phyloP scores from a whole-genome alignment of 345 rosid species.

The Brassica rapa region DNA sequence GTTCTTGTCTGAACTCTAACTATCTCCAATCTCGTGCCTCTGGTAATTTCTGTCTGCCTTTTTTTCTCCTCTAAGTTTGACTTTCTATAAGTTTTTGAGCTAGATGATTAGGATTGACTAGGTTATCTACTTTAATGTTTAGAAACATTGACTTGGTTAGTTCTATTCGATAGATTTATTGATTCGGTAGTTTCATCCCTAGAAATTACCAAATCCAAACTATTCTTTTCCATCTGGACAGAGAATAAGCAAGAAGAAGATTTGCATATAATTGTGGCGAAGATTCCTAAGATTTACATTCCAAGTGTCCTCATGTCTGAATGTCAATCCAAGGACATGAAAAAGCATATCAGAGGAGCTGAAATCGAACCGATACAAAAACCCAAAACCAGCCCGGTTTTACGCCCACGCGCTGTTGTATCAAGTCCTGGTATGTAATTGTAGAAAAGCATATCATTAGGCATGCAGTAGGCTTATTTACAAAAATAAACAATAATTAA shows the following conservation, averaged over 20 bases:
- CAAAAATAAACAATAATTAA: no score
- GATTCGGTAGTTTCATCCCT: neutral
- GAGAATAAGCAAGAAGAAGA: slow-evolving; percentile 32
- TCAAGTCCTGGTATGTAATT: slow-evolving; percentile 38
- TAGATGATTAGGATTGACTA: slow-evolving; percentile 5
- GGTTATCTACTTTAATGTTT: neutral
- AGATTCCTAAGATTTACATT: slow-evolving; percentile 38
- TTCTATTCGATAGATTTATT: neutral
- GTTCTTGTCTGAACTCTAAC: slow-evolving; percentile 32
- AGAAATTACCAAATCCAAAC: neutral
- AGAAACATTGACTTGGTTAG: slow-evolving; percentile 4
- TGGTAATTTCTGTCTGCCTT: slow-evolving; percentile 15
- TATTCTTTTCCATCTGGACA: slow-evolving; percentile 2
- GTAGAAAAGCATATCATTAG: neutral
- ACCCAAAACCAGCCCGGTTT: slow-evolving; percentile 23
- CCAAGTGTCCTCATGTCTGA: slow-evolving; percentile 29
- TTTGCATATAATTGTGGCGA: slow-evolving; percentile 25
- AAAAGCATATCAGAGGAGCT: slow-evolving; percentile 6
- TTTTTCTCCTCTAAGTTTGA: neutral
- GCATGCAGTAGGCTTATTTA: no score
- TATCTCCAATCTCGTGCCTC: slow-evolving; percentile 21
- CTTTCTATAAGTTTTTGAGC: neutral
- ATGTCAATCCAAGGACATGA: neutral
- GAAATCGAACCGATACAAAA: neutral
- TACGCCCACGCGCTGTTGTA: slow-evolving; percentile 41